These are phyloP conservation scores for Claviceps maximensis DNA, from an alignment of 2,329 filamentous ascomycete species.

Conservation along the genomic window DNA sequence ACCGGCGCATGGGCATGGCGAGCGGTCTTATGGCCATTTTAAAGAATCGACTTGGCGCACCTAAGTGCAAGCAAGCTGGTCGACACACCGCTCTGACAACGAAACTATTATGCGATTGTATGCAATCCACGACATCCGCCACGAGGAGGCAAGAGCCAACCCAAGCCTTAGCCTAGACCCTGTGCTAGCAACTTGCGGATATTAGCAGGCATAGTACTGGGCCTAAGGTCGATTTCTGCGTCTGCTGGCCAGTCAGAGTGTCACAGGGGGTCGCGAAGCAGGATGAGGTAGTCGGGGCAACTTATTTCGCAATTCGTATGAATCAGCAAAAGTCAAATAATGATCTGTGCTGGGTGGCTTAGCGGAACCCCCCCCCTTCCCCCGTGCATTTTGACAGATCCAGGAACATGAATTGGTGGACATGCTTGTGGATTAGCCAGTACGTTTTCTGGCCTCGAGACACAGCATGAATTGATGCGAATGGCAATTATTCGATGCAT, in stretches of 20 bases:
- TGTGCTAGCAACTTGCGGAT: not conserved
- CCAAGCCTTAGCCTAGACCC: not conserved
- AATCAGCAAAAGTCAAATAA: constrained; percentile 4
- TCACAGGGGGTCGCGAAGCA: not conserved
- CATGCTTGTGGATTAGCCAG: not conserved
- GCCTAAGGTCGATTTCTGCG: not conserved
- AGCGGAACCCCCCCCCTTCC: constrained; percentile 3
- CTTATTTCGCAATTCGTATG: constrained; percentile 10
- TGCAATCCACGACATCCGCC: not conserved
- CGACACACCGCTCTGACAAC: constrained; percentile 2
- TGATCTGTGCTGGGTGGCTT: constrained; percentile 3
- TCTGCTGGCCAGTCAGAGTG: constrained; percentile 6
- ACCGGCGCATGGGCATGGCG: not conserved
- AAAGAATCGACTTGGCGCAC: not conserved
- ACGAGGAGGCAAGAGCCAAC: not conserved
- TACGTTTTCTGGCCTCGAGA: not conserved
- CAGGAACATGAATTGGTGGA: not conserved
- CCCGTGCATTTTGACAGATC: not conserved
- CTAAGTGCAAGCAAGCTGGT: not conserved
- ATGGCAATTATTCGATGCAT: no score
- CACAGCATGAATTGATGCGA: not conserved
- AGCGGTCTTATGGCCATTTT: not conserved
- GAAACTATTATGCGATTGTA: not conserved
- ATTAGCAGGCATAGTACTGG: not conserved
- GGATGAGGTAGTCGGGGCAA: constrained; percentile 7